Evolutionary conservation across 345 rosid genomes (phyloP), one percentile per base, ranked within the genome.

Genomic region (Murraya paniculata): DNA sequence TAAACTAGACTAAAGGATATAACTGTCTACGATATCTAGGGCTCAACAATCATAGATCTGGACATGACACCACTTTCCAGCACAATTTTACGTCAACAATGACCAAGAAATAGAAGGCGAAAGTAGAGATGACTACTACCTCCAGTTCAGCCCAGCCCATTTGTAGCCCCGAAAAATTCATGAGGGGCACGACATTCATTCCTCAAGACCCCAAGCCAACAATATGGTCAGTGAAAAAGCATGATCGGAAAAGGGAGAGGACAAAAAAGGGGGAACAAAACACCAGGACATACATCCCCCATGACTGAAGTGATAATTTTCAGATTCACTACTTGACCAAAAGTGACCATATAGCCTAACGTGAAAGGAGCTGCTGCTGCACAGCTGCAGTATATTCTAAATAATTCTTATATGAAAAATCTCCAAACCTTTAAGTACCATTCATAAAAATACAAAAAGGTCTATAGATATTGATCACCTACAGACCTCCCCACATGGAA

Each of bases 401-500:
- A 45, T 48, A 62, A 21, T 31, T 48, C 71, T 41, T 59, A 66
- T 36, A 67, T 27, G 45, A 76, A 58, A 38, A 21, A 39, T 64
- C 24, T 60, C 10, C 56, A 57, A 25, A 71, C 64, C 39, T 9
- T 65, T 4, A 78, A 53, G 7, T 18, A 14, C 28, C 80, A 66
- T 31, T 58, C 31, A 27, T 55, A 38, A 2, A 50, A 36, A 76
- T 45, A 65, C 19, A 13, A 35, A 62, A 64, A 64, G 56, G 5
- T 78, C 24, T 22, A 11, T 48, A 50, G 57, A 58, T 73, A 45
- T 45, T 45, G 33, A 76, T 48, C 10, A 35, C 39, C 67, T 35
- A 79, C 85, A 53, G 58, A 92, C 98, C 98, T 94, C 97, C 78
- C 96, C 96, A 41, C 90, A 81, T 18, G 97, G 98, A 68, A 94